Evolutionary conservation across 1,284 basidiomycete species (phyloP).

Genomic region (Papiliotrema laurentii): DNA sequence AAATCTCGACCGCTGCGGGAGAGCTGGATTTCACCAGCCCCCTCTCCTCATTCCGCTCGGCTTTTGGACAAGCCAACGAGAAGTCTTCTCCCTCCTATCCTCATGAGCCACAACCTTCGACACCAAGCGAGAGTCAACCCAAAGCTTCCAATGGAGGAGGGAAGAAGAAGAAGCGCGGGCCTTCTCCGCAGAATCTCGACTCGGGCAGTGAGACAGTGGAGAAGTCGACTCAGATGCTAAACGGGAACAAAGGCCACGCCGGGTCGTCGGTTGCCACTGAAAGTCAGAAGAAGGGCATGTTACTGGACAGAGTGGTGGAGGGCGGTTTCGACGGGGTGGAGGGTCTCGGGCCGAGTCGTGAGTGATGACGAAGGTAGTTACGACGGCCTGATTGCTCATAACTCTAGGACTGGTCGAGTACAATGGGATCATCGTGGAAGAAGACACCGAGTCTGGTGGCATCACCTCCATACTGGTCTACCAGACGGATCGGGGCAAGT

Average conservation of each 20-base stretch:
- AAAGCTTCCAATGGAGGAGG: slow-evolving; percentile 46
- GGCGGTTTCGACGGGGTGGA: slow-evolving; percentile 52
- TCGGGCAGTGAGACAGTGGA: slow-evolving; percentile 26
- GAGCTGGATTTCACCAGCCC: slow-evolving; percentile 23
- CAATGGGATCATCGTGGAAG: slow-evolving; percentile 69
- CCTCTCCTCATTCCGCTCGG: slow-evolving; percentile 17
- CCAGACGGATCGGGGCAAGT: too few relatives aligned
- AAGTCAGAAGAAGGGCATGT: slow-evolving; percentile 61
- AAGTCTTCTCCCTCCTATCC: too few relatives aligned
- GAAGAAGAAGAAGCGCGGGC: slow-evolving; percentile 52
- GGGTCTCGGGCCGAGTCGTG: slow-evolving; percentile 20
- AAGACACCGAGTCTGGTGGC: slow-evolving; percentile 68
- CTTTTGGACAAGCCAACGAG: neutral
- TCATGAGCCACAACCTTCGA: too few relatives aligned
- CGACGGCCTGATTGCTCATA: neutral
- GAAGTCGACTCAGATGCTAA: neutral
- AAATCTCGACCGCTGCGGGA: slow-evolving; percentile 49
- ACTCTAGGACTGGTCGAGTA: slow-evolving; percentile 60
- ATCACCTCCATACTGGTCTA: slow-evolving; percentile 39
- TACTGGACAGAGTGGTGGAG: slow-evolving; percentile 76
- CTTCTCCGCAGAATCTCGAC: neutral
- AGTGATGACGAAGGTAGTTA: slow-evolving; percentile 33
- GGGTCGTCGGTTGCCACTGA: too few relatives aligned
- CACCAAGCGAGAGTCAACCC: neutral
- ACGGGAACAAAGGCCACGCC: slow-evolving; percentile 1